Evolutionary conservation across 257 asterid species (phyloP), one percentile per base, ranked within the genome.

Genomic region (Linderniella brevidens): DNA sequence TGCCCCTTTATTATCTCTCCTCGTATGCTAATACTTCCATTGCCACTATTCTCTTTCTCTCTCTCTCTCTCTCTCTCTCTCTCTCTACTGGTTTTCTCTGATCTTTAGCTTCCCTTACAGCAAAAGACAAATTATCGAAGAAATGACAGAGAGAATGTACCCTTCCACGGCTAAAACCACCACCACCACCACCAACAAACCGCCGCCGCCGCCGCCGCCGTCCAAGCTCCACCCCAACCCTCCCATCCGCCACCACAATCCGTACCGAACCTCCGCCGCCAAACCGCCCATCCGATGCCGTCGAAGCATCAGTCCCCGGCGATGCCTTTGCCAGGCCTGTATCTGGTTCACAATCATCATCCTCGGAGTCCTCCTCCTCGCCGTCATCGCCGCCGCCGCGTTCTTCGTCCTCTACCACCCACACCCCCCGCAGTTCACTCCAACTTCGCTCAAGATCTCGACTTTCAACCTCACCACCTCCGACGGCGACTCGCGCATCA

Each of bases 321-420:
- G 81, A 17, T 73, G 74, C 74, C 57, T 20, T 63, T 75, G 76
- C 65, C 65, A 67, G n/a, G 41, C 65, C 19, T 71, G 74, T 69
- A 65, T 71, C 83, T 75, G 83, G 83, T 54, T 65, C 1, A 15
- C 63, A 14, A 76, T 86, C 25, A 8, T 76, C 63, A 62, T 86
- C 7, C 46, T 72, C 18, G 43, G 44, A 5, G 16, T 82, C 48
- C 62, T 78, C 54, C 66, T 86, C 68, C 71, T 78, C 20, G 75
- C 70, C 54, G 67, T 82, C 71, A 78, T 76, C 40, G 85, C 69
- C 60, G 69, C 68, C 52, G 78, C 93, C 29, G 78, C 71, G 8
- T 54, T 85, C 60, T 81, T 76, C 78, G 66, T 40, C n/a, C 77
- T 85, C 41, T 81, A 81, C 82, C 80, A 64, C 53, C 96, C 96